These are phyloP conservation scores for Platanthera zijinensis DNA, from an alignment of 106 monocot genomes.

Conservation along the genomic window DNA sequence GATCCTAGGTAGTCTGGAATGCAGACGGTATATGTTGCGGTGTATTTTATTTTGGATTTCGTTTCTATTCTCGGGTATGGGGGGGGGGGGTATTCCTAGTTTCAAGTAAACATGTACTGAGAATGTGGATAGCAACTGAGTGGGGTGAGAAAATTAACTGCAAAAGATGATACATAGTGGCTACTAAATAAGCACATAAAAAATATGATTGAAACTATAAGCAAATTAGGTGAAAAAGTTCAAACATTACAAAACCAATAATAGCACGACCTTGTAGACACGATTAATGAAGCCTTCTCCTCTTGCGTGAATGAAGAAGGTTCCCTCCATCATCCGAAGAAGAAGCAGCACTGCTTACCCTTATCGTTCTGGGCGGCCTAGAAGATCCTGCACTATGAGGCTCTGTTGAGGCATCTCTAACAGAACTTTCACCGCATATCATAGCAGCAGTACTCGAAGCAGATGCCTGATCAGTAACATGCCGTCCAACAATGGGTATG, in stretches of 20 bases:
- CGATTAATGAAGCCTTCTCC: conserved; percentile 12
- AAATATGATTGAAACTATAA: not conserved
- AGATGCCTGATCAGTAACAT: conserved; percentile 11
- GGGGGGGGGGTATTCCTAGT: no score
- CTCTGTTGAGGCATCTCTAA: conserved; percentile 1
- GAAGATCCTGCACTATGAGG: not conserved
- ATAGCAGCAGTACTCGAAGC: conserved; percentile 12
- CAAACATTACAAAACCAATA: not conserved
- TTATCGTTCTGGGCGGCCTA: conserved; percentile 3
- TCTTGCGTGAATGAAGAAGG: not conserved
- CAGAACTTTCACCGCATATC: conserved; percentile 8
- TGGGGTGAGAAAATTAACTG: not conserved
- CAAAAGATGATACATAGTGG: not conserved
- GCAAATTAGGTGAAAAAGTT: not conserved
- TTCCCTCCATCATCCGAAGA: conserved; percentile 5
- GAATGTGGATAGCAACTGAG: not conserved
- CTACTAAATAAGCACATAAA: not conserved
- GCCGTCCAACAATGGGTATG: not conserved
- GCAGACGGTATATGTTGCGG: no score
- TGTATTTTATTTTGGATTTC: no score
- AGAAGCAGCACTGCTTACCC: conserved; percentile 1
- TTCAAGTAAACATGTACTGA: not conserved
- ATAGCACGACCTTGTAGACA: not conserved
- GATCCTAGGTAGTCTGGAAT: no score
- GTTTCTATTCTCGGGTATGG: no score